phyloP scores from a whole-genome alignment of 345 rosid species.

The Acer campestre region DNA sequence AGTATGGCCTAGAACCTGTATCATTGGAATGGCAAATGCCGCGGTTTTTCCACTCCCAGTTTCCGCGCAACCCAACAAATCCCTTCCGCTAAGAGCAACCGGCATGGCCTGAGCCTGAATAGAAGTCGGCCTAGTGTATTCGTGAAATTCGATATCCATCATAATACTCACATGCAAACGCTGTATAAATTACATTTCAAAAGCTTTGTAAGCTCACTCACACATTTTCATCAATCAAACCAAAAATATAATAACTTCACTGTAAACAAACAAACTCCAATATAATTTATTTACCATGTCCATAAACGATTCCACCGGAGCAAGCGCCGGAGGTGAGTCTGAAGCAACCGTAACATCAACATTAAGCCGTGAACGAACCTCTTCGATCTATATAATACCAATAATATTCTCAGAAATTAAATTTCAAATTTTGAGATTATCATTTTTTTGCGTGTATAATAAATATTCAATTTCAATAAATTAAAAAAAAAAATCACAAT shows the following conservation, averaged over 20 bases:
- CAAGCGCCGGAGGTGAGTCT: slow-evolving; percentile 32
- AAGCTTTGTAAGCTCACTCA: neutral
- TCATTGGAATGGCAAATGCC: slow-evolving; percentile 46
- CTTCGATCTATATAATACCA: slow-evolving; percentile 29
- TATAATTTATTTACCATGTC: slow-evolving; percentile 34
- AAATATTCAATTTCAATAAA: no score
- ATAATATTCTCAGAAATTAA: no score
- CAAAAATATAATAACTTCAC: neutral
- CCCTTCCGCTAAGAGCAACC: slow-evolving; percentile 41
- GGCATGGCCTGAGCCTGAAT: slow-evolving; percentile 51
- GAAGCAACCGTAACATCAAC: slow-evolving; percentile 38
- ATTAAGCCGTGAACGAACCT: slow-evolving; percentile 38
- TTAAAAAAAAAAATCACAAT: no score
- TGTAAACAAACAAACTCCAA: neutral
- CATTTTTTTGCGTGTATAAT: no score
- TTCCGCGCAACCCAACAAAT: slow-evolving; percentile 44
- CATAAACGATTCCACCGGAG: slow-evolving; percentile 39
- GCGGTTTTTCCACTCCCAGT: slow-evolving; percentile 54
- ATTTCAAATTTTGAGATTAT: no score
- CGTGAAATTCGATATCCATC: slow-evolving; percentile 39
- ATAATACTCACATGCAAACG: slow-evolving; percentile 36
- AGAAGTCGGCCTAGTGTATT: slow-evolving; percentile 35
- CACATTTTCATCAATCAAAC: neutral
- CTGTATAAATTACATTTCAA: slow-evolving; percentile 14
- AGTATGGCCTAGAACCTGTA: slow-evolving; percentile 28